Evolutionary conservation across 768 basidiomycete species (phyloP), one percentile per base, ranked within the genome.

Genomic region (Tephrocybe sp.): DNA sequence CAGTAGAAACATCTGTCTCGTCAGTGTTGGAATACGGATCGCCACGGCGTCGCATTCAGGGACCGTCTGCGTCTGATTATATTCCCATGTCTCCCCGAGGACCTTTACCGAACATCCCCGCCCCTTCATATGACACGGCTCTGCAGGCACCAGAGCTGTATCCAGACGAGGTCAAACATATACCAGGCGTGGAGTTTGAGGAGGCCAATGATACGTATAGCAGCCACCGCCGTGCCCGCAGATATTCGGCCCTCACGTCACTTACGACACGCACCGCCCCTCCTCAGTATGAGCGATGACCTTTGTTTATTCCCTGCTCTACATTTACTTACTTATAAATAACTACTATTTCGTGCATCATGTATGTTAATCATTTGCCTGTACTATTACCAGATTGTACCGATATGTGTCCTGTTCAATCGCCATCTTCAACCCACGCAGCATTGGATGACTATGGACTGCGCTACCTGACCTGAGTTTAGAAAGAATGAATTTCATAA

Each of bases 261-360:
- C 36, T 44, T 25, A 50, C 48, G 18, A 7, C 41, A 8, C 5
- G 42, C 18, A 49, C 50, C 2, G 53, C 58, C 18, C 58, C 58
- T 38, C 55, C 58, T 24, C 50, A 54, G 31, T 59, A 59, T 29
- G 58, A 56, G 43, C 52, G 45, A 50, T 59, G 31, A 52, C 39
- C 7, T 29, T 5, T 29, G 5, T 29, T 29, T 29, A 29, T 29
- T n/a, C n/a, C n/a, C n/a, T n/a, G n/a, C n/a, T n/a, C n/a, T n/a
- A n/a, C n/a, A n/a, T n/a, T n/a, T n/a, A n/a, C n/a, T n/a, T n/a
- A n/a, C n/a, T n/a, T n/a, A n/a, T n/a, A n/a, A n/a, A n/a, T n/a
- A n/a, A 29, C 27, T 11, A 5, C 27, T 29, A 11, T 29, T 11
- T 29, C 27, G 5, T 29, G 11, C 27, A 29, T 29, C 11, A 11